Percentiles rank a stretch among this genome's conserved stretches.
These are phyloP conservation scores for Coriolopsis trogii DNA, from an alignment of 1,284 basidiomycete genomes.

Conservation along the genomic window DNA sequence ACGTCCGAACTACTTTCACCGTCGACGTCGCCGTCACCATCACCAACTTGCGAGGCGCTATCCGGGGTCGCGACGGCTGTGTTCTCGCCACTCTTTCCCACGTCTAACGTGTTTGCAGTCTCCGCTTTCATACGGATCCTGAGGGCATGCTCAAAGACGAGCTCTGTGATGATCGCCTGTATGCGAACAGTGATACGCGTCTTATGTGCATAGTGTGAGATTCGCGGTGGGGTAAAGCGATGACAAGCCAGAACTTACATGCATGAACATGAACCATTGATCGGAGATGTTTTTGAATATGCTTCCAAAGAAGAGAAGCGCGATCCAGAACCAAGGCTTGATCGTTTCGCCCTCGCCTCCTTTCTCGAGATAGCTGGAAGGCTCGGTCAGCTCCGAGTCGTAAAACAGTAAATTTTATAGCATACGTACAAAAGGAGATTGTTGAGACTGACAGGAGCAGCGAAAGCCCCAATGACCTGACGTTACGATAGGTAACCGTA, in stretches of 20 bases:
- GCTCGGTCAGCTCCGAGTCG: not conserved
- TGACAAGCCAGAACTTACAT: constrained; percentile 34
- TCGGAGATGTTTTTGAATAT: constrained; percentile 40
- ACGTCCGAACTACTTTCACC: constrained; percentile 4
- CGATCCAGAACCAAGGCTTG: constrained; percentile 65
- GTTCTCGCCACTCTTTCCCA: constrained; percentile 11
- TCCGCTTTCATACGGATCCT: constrained; percentile 52
- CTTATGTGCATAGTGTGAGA: not conserved
- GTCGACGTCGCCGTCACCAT: constrained; percentile 5
- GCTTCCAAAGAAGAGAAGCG: constrained; percentile 62
- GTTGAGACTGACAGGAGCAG: constrained; percentile 50
- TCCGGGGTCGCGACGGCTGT: constrained; percentile 32
- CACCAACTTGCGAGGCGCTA: constrained; percentile 7
- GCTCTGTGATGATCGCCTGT: constrained; percentile 57
- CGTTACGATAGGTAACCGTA: not conserved
- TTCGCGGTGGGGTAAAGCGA: constrained; percentile 2
- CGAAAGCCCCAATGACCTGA: constrained; percentile 34
- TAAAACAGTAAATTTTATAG: not conserved
- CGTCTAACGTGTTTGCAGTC: constrained; percentile 5
- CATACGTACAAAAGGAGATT: constrained; percentile 24
- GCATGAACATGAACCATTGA: constrained; percentile 44
- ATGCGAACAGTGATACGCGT: constrained; percentile 41
- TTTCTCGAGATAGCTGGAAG: constrained; percentile 44
- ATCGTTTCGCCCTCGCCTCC: constrained; percentile 40
- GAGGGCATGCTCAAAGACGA: constrained; percentile 60